Evolutionary conservation across 2,329 filamentous ascomycete species (phyloP).

Genomic region (Venturiaceae sp.): DNA sequence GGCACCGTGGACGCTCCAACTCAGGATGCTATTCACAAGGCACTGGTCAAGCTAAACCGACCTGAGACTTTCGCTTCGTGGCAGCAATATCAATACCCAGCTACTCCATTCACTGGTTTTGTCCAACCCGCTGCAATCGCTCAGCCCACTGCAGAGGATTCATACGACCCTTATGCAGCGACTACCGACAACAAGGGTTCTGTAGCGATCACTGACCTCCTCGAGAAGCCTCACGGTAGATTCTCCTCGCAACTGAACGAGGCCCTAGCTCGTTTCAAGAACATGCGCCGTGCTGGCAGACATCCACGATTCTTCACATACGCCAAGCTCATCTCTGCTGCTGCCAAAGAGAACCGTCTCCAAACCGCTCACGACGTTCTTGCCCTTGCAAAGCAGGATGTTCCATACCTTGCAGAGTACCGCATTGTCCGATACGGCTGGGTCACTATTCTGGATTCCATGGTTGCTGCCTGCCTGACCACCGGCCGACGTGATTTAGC

Average conservation of each 20-base stretch:
- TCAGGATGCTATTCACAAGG: conserved; percentile 47
- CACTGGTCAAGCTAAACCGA: conserved; percentile 42
- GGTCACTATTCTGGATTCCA: conserved; percentile 91
- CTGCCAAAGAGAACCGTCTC: conserved; percentile 75
- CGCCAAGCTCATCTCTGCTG: conserved; percentile 85
- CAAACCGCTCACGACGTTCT: conserved; percentile 79
- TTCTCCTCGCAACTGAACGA: conserved; percentile 68
- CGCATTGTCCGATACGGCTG: conserved; percentile 86
- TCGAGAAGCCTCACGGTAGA: conserved; percentile 70
- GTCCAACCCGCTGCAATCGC: conserved; percentile 42
- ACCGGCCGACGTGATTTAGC: conserved; percentile 73
- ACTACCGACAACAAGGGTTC: conserved; percentile 92
- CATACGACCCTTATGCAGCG: conserved; percentile 81
- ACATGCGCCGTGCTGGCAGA: conserved; percentile 84
- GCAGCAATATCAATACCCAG: conserved; percentile 45
- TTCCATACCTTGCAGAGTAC: conserved; percentile 77
- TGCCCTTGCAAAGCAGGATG: conserved; percentile 78
- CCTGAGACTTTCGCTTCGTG: conserved; percentile 42
- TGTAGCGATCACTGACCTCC: conserved; percentile 76
- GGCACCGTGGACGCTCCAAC: conserved; percentile 47
- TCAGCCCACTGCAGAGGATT: conserved; percentile 62
- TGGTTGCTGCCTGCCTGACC: conserved; percentile 86
- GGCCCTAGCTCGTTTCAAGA: conserved; percentile 73
- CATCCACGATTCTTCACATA: conserved; percentile 96
- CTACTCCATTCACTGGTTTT: conserved; percentile 25